Conservation (phyloP, 257 asterid species). For the Solanum stenotomum region DNA sequence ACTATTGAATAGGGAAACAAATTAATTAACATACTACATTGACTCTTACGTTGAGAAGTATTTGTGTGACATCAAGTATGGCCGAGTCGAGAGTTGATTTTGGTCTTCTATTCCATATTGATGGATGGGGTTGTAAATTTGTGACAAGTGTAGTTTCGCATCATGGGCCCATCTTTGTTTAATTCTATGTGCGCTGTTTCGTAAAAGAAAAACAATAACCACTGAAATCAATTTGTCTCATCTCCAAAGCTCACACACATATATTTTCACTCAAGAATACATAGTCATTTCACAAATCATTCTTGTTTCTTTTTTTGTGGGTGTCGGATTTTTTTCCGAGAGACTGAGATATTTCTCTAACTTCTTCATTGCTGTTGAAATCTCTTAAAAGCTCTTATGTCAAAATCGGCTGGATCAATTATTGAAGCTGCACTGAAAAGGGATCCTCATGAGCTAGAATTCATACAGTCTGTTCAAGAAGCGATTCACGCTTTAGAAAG, state of each 20-base stretch:
- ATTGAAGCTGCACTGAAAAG: constrained; percentile 94
- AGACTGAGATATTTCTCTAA: not conserved
- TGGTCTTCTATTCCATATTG: not conserved
- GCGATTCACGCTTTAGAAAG: constrained; percentile 93
- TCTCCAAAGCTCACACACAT: not conserved
- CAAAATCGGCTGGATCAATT: constrained; percentile 97
- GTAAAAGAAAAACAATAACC: not conserved
- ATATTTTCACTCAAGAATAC: not conserved
- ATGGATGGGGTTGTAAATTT: not conserved
- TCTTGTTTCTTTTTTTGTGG: not conserved
- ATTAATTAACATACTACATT: not conserved
- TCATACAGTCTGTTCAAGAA: constrained; percentile 91
- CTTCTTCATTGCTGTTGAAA: constrained; percentile 20
- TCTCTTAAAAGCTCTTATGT: constrained; percentile 76
- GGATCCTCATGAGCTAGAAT: constrained; percentile 94
- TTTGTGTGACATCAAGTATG: not conserved
- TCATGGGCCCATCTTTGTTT: not conserved
- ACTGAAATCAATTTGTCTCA: not conserved
- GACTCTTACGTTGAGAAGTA: not conserved
- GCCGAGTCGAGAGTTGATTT: not conserved
- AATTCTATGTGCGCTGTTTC: not conserved
- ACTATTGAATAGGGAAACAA: not conserved
- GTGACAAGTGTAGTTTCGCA: not conserved
- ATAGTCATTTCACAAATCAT: not conserved
- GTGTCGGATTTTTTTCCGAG: not conserved